Evolutionary conservation across 345 rosid genomes (phyloP).

Genomic region (Limnanthes douglasii): DNA sequence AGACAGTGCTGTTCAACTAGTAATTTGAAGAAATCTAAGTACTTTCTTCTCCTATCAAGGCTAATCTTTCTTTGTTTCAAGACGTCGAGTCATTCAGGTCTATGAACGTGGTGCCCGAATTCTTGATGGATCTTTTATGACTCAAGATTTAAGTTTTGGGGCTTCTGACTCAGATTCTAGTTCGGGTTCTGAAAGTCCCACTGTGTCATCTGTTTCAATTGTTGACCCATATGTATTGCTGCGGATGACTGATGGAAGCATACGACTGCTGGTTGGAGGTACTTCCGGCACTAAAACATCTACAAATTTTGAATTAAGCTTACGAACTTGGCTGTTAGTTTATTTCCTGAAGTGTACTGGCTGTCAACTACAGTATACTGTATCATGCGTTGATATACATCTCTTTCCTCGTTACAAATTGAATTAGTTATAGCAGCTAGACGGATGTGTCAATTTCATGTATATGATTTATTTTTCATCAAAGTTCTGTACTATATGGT

Average conservation of each 20-base stretch:
- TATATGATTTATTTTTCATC: too few species aligned
- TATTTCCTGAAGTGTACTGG: too few species aligned
- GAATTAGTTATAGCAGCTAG: too few species aligned
- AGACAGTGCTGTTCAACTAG: too few species aligned
- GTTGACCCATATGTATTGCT: constrained; percentile 86
- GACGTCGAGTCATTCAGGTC: constrained; percentile 94
- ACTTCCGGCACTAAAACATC: constrained; percentile 6
- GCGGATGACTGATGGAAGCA: constrained; percentile 82
- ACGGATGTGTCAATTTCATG: too few species aligned
- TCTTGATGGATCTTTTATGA: constrained; percentile 95
- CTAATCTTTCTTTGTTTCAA: constrained; percentile 11
- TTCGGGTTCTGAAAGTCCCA: constrained; percentile 50
- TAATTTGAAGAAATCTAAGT: too few species aligned
- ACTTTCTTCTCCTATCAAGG: constrained; percentile 4
- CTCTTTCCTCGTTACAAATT: too few species aligned
- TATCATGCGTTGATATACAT: too few species aligned
- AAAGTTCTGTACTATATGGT: too few species aligned
- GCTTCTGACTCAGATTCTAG: constrained; percentile 50
- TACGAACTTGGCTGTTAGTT: too few species aligned
- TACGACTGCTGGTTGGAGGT: constrained; percentile 93
- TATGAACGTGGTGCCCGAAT: constrained; percentile 86
- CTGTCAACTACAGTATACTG: not conserved
- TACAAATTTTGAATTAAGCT: too few species aligned
- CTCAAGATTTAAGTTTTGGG: constrained; percentile 77
- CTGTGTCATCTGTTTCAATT: constrained; percentile 71